Percentiles rank a stretch among this genome's conserved stretches.
phyloP scores from a whole-genome alignment of 108 stramenopile genomes.

The Nannochloropsis granulata region DNA sequence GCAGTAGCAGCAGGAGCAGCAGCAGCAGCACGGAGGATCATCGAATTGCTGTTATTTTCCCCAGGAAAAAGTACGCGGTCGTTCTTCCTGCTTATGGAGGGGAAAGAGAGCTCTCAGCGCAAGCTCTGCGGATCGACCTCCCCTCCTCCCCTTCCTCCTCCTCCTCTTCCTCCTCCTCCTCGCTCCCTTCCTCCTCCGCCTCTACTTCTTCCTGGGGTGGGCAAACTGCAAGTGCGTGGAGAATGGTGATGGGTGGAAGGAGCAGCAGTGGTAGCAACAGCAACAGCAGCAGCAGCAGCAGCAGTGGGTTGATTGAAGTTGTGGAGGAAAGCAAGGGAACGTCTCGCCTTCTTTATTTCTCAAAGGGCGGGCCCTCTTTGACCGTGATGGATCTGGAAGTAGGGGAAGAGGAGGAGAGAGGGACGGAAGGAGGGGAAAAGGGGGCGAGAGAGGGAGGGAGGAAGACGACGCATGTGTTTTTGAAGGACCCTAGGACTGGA shows the following conservation, averaged over 20 bases:
- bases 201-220: background rate
- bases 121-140: background rate
- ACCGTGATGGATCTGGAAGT: background rate
- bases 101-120: background rate
- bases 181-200: background rate
- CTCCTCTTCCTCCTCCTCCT: background rate
- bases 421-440: background rate
- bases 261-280: background rate
- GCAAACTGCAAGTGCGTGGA: background rate
- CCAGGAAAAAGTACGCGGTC: background rate
- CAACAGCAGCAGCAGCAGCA: too few species aligned
- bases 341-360: background rate
- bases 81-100: background rate
- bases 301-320: background rate
- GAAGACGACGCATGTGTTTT: background rate
- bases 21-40: background rate
- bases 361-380: background rate
- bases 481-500: background rate
- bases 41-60: background rate
- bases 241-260: background rate
- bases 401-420: background rate
- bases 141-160: background rate
- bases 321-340: background rate
- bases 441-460: background rate
- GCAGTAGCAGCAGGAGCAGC: background rate